Base-by-base conservation (phyloP, 352 stramenopile species). In the Phytophthora pseudosyringae region DNA sequence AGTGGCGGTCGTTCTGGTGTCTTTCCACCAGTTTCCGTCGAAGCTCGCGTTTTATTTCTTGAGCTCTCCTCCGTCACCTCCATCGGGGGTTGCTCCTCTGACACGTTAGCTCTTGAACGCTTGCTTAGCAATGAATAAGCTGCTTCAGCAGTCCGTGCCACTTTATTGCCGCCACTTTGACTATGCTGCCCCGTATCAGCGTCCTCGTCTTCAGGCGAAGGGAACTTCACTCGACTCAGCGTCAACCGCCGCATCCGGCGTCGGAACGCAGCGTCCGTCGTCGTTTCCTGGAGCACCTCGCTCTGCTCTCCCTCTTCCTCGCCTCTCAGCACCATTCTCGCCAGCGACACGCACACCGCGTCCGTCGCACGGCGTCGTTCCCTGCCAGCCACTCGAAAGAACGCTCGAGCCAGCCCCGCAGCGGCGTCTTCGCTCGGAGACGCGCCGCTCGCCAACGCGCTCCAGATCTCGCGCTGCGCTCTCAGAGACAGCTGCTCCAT, bases 381-480 rank as follows among this genome's bases (percentile, higher is more conserved):
- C 18, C 28, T 43, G 25, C 32, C 46, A 45, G 58, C 49, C 21
- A 71, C 59, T 47, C 26, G 43, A 48, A 80, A 49, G 45, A 73
- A 80, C 9, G 52, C 50, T 28, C 51, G 52, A 18, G 68, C 74
- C 31, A 82, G 48, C 16, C 16, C 28, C 47, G 51, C 55, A 26
- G 43, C 53, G 12, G n/a, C 57, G 5, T 47, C 33, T 43, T 56
- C 21, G n/a, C 28, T 45, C 1, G 52, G 51, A 41, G 57, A 65
- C 18, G 59, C 67, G 29, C 54, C 38, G 28, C 69, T 79, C 10
- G 74, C 72, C 25, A 90, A 59, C 31, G 78, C 78, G 39, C 80
- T 88, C 81, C 80, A 93, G 18, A 89, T 64, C 32, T 88, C 76
- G 0, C 83, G 80, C 52, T 93, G 83, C 4, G 70, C 72, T 16